A percentile compares a stretch with the other conserved stretches of the same genome.
Evolutionary conservation across 2,329 filamentous ascomycete genomes (phyloP).

Genomic region (Cladophialophora exuberans): DNA sequence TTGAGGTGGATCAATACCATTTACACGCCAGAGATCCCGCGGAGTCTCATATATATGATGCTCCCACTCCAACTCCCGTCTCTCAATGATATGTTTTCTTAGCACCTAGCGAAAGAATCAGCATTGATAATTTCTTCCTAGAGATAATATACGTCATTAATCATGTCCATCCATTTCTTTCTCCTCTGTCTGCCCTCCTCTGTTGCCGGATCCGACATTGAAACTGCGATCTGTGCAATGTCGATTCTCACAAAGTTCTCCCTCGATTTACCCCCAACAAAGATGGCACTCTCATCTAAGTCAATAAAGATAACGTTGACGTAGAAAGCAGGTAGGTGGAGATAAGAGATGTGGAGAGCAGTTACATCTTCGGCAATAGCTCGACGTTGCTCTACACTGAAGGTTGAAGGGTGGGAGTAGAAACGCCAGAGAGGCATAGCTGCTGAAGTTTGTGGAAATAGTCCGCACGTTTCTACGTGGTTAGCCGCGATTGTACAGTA

Average conservation of each 20-base stretch:
- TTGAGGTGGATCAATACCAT: constrained; percentile 22
- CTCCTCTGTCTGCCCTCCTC: constrained; percentile 14
- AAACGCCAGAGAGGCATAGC: constrained; percentile 31
- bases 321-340: constrained; percentile 38
- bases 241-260: constrained; percentile 29
- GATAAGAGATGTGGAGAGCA: constrained; percentile 31
- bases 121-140: background rate
- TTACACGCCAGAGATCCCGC: constrained; percentile 26
- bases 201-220: constrained; percentile 17
- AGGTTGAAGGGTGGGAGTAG: constrained; percentile 20
- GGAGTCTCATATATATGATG: constrained; percentile 26
- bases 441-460: too few relatives aligned
- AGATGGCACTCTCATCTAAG: constrained; percentile 16
- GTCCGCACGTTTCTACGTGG: too few relatives aligned
- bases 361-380: constrained; percentile 35
- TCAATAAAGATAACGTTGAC: constrained; percentile 36
- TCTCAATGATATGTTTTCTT: constrained; percentile 17
- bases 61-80: constrained; percentile 23
- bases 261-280: constrained; percentile 24
- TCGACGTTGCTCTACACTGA: constrained; percentile 10
- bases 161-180: constrained; percentile 22
- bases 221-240: constrained; percentile 29
- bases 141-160: constrained; percentile 17
- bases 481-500: too few relatives aligned
- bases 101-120: constrained; percentile 9